phyloP scores from a whole-genome alignment of 1,284 basidiomycete species.

The Leccinum proliferum region DNA sequence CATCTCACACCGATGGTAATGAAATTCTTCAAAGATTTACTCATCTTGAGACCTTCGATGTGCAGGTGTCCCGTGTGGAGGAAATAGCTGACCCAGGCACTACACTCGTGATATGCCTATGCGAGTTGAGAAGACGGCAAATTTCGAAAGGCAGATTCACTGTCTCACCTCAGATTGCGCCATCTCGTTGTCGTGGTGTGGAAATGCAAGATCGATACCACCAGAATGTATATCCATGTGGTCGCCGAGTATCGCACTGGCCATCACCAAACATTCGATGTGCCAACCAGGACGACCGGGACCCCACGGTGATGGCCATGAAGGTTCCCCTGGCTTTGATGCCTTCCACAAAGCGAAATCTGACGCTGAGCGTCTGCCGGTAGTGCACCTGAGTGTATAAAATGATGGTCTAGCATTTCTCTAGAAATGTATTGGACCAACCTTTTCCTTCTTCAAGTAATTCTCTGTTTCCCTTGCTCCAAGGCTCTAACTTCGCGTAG shows the following conservation, averaged over 20 bases:
- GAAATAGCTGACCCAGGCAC: constrained; percentile 99
- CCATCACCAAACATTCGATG: constrained; percentile 99
- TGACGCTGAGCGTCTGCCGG: constrained; percentile 59
- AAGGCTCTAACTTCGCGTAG: constrained; percentile 96
- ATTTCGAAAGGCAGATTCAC: constrained; percentile 6
- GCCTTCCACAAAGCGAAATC: constrained; percentile 99
- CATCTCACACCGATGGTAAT: constrained; percentile 92
- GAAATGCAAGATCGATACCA: constrained; percentile 95
- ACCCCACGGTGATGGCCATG: constrained; percentile 97
- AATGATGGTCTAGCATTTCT: constrained; percentile 3
- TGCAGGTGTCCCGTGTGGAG: constrained; percentile 98
- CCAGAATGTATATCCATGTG: constrained; percentile 99
- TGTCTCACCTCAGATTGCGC: constrained; percentile 87
- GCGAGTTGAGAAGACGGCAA: constrained; percentile 10
- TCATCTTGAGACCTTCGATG: constrained; percentile 99
- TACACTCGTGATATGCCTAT: constrained; percentile 89
- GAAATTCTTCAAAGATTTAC: constrained; percentile 99
- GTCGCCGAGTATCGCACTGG: constrained; percentile 85
- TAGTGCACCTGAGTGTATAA: constrained; percentile 44
- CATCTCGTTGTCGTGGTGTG: constrained; percentile 99
- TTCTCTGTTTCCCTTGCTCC: constrained; percentile 91
- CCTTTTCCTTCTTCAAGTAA: constrained; percentile 94
- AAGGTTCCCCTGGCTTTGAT: constrained; percentile 96
- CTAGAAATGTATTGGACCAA: constrained; percentile 20
- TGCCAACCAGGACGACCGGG: constrained; percentile 98